phyloP scores from a whole-genome alignment of 106 monocot species.

The Xerophyta viscosa region DNA sequence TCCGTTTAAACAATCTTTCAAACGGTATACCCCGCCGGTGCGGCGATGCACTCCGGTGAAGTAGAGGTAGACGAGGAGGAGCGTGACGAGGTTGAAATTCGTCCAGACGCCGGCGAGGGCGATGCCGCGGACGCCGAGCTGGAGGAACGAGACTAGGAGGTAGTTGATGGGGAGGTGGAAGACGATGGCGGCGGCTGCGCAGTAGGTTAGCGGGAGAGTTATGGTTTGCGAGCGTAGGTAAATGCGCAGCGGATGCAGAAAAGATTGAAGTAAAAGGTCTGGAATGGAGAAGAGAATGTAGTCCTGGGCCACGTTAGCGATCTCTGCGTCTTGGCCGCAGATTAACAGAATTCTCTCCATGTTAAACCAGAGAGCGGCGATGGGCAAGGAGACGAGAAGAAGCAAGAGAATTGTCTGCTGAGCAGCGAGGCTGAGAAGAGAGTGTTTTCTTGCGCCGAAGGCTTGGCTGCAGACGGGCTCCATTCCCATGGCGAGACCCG shows the following conservation, averaged over 20 bases:
- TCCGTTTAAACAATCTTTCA: slow-evolving; percentile 33
- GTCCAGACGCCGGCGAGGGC: slow-evolving; percentile 49
- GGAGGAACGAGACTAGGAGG: slow-evolving; percentile 45
- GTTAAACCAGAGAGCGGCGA: slow-evolving; percentile 38
- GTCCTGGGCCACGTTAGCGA: slow-evolving; percentile 37
- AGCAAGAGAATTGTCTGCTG: slow-evolving; percentile 52
- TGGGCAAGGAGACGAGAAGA: slow-evolving; percentile 32
- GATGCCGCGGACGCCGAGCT: slow-evolving; percentile 58
- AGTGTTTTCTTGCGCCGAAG: slow-evolving; percentile 44
- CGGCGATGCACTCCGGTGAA: slow-evolving; percentile 34
- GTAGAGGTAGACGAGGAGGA: slow-evolving; percentile 48
- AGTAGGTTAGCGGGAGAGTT: slow-evolving; percentile 57
- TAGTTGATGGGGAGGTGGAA: slow-evolving; percentile 76
- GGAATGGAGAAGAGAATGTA: slow-evolving; percentile 63
- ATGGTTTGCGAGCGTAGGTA: slow-evolving; percentile 74
- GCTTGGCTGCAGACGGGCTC: slow-evolving; percentile 89
- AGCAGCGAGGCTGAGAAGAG: slow-evolving; percentile 48
- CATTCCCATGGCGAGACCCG: slow-evolving; percentile 85
- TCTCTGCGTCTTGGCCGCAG: slow-evolving; percentile 48
- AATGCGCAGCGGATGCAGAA: slow-evolving; percentile 71
- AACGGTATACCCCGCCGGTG: slow-evolving; percentile 24
- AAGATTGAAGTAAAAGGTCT: slow-evolving; percentile 60
- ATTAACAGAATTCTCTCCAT: slow-evolving; percentile 46
- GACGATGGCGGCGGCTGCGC: slow-evolving; percentile 34
- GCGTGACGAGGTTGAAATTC: slow-evolving; percentile 52